Base-by-base conservation (phyloP, 495 filamentous ascomycete genomes). In the Neurospora sp. region DNA sequence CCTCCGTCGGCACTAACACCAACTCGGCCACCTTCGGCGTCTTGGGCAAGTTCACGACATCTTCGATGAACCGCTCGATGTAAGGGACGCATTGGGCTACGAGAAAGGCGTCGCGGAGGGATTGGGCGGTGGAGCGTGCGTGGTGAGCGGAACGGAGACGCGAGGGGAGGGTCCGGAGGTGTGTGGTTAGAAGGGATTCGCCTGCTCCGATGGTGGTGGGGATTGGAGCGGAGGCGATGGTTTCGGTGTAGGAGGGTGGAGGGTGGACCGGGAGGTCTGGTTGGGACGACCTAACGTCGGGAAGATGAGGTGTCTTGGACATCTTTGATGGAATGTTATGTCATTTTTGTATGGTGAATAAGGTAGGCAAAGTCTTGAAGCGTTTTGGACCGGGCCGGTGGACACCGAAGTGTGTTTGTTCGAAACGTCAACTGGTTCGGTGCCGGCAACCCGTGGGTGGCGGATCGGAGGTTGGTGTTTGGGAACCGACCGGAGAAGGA, bases 241-340 rank as follows among this genome's bases (percentile, higher is more conserved):
- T 59, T 40, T 78, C 76, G 48, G 76, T 76, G 77, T 83, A 83
- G 40, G 82, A 77, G 59, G 83, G 82, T 82, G 83, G 5, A 70
- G 70, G 69, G n/a, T 3, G 27, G 27, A 31, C 27, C 27, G 75
- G 53, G 22, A 17, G 27, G 53, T 35, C 53, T 5, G 22, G 48
- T 2, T 16, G 20, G 20, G 48, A 59, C 5, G 20, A 27, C 48
- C 5, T 14, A 4, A 61, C 7, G 12, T 35, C 12, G 53, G 22
- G 12, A 3, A 7, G 27, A 61, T 61, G 22, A 7, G 22, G 22
- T 61, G 22, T 7, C 14, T 35, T 61, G 22, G 53, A 35, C 53
- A 61, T 61, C 1, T 61, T 61, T 61, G 20, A 27, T 59, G 22
- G 48, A 27, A 48, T 31, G 22, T 59, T 14, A 22, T 31, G 22